Conservation (phyloP, 176 grass and related monocot species). For the Oryza coarctata region DNA sequence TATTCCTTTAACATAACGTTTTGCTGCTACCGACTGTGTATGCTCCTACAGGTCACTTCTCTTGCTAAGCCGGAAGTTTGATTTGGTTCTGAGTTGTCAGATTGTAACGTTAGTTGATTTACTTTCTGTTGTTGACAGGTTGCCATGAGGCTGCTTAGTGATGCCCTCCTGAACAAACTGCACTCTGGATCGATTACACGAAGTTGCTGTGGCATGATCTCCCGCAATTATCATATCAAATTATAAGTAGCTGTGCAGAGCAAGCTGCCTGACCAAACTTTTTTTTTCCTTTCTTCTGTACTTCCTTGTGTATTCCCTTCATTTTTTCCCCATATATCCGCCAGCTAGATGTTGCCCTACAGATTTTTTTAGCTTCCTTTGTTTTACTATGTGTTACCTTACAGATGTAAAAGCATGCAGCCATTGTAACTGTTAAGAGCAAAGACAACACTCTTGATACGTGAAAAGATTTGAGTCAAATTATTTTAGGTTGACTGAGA, state of each 20-base stretch:
- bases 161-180: conserved; percentile 20
- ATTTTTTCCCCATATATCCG: conserved; percentile 22
- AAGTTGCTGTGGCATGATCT: not conserved
- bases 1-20: conserved; percentile 48
- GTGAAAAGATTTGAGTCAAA: conserved; percentile 23
- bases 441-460: conserved; percentile 36
- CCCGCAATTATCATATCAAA: not conserved
- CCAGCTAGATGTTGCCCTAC: conserved; percentile 20
- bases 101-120: not conserved
- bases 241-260: not conserved
- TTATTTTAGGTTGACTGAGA: not conserved
- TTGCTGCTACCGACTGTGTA: not conserved
- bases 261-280: not conserved
- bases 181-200: not conserved
- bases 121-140: not conserved
- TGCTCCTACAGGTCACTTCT: conserved; percentile 38
- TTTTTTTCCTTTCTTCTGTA: not conserved
- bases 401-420: conserved; percentile 44
- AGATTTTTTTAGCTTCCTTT: conserved; percentile 37
- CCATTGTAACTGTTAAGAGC: conserved; percentile 30
- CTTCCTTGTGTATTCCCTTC: conserved; percentile 29
- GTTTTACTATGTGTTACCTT: conserved; percentile 38
- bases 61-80: conserved; percentile 7
- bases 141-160: not conserved
- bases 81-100: conserved; percentile 13